Percentiles rank a stretch among this genome's conserved stretches.
These are phyloP conservation scores for Solanum chiquidenum DNA, from an alignment of 257 asterid species.

Conservation along the genomic window DNA sequence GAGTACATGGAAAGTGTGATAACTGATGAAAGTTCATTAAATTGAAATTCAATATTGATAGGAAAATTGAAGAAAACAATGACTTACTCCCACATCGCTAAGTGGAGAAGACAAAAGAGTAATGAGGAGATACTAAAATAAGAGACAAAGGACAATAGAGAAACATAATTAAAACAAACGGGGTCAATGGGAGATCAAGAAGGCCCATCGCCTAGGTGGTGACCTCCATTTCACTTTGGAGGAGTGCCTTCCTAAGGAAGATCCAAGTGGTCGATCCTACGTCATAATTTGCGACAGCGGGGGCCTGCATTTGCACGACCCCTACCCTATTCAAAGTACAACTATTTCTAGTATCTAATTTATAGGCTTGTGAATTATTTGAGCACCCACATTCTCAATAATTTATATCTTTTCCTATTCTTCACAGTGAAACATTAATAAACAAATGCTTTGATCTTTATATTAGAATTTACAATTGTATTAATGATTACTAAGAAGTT, in stretches of 20 bases:
- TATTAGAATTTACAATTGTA: not conserved
- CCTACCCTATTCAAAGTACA: no score
- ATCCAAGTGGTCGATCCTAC: no score
- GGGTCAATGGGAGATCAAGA: no score
- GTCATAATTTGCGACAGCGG: no score
- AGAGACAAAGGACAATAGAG: not conserved
- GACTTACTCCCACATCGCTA: not conserved
- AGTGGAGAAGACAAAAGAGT: not conserved
- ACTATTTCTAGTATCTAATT: not conserved
- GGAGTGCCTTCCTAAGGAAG: no score
- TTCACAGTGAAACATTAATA: not conserved
- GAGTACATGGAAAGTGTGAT: not conserved
- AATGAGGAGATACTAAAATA: not conserved
- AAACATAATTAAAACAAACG: no score
- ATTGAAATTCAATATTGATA: not conserved
- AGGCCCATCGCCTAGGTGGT: no score
- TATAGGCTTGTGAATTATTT: not conserved
- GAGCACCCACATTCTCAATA: not conserved
- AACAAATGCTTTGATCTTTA: not conserved
- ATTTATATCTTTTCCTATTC: not conserved
- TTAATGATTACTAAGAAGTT: not conserved
- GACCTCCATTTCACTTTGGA: no score
- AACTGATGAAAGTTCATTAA: not conserved
- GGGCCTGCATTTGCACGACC: no score
- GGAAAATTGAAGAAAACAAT: not conserved